Base-by-base conservation (phyloP, 2,329 filamentous ascomycete species). In the Claviceps pazoutovae region DNA sequence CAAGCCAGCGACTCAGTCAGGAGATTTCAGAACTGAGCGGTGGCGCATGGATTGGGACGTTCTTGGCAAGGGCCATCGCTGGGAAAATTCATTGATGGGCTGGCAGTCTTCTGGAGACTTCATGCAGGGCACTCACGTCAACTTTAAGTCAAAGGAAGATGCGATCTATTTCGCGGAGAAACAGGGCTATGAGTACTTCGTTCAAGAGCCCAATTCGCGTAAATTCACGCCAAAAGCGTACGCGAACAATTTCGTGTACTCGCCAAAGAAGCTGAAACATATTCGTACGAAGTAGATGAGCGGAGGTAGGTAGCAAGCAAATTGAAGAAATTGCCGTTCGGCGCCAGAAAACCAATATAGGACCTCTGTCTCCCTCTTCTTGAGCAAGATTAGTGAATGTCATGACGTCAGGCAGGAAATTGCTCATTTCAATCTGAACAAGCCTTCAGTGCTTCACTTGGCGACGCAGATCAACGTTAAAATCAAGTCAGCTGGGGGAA, bases 11-110 rank as follows among this genome's bases (percentile, higher is more conserved):
- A 96, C 91, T 44, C 93, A 98, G 71, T 97, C 91, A 37, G 91
- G 93, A 57, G 79, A 82, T 61, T 95, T 88, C 86, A 83, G 87
- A 65, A 74, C 79, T 52, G 81, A 86, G 65, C 80, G 85, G 63
- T 98, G 93, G 93, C 84, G 90, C 49, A 94, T 98, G 89, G 93
- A 98, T 68, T 98, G 93, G 93, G 93, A 98, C 67, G 82, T 95
- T 48, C 76, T 97, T 36, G 71, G 77, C 61, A 96, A 94, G 74
- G 93, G 93, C 55, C 88, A 96, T 71, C 81, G 93, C 61, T 98
- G 93, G 94, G 93, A 98, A 75, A 98, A 98, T 72, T 88, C 86
- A 46, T 72, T 98, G 67, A 98, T 98, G 81, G 93, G 93, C 55
- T 98, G 94, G 94, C 90, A 96, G 67, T 97, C 91, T 23, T 94